Conservation (phyloP, 768 basidiomycete species). For the Termitomyces sp. region DNA sequence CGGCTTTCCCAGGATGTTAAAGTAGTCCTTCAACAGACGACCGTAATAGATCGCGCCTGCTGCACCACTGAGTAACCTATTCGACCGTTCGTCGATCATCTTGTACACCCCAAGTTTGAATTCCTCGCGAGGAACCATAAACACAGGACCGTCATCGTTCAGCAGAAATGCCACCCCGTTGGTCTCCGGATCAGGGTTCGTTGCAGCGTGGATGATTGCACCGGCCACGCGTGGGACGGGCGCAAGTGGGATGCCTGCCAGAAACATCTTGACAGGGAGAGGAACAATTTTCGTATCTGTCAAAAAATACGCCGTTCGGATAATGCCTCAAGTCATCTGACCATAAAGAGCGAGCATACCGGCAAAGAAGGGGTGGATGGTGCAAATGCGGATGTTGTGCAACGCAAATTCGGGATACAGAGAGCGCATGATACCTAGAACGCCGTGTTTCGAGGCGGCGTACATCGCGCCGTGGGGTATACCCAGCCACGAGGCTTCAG, state of each 20-base stretch:
- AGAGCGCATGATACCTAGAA: conserved; percentile 48
- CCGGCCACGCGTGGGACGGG: conserved; percentile 43
- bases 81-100: conserved; percentile 40
- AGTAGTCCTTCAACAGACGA: conserved; percentile 21
- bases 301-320: background rate
- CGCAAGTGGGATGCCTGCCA: conserved; percentile 44
- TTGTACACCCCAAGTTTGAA: conserved; percentile 47
- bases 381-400: conserved; percentile 36
- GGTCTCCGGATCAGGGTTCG: conserved; percentile 35
- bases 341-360: conserved; percentile 23
- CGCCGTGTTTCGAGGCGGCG: conserved; percentile 46
- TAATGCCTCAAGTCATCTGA: background rate
- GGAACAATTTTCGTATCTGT: conserved; percentile 44
- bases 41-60: conserved; percentile 22
- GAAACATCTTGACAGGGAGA: conserved; percentile 28
- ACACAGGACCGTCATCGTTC: conserved; percentile 44
- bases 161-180: conserved; percentile 44
- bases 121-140: conserved; percentile 38
- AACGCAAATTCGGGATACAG: conserved; percentile 28
- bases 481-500: conserved; percentile 42
- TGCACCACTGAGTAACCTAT: conserved; percentile 20
- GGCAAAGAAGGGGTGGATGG: conserved; percentile 50
- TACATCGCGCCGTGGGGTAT: conserved; percentile 41
- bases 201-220: conserved; percentile 47
- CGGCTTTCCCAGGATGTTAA: conserved; percentile 22